A percentile compares a stretch with the other conserved stretches of the same genome.
Evolutionary conservation across 805 yeast genomes (phyloP).

Genomic region (Zygosaccharomyces bisporus): DNA sequence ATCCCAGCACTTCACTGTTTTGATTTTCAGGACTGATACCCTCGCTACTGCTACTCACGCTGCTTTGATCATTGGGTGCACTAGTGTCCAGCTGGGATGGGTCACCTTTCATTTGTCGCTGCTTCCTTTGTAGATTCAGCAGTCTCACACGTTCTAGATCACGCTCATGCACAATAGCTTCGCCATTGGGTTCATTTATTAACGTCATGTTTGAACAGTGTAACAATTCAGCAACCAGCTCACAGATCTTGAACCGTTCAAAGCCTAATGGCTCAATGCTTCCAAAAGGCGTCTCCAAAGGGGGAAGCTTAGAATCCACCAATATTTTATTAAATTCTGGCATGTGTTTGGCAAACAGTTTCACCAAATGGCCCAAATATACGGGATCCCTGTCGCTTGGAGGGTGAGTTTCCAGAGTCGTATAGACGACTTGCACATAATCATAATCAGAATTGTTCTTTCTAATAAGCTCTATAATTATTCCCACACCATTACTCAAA

Average conservation of each 20-base stretch:
- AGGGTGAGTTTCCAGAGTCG: constrained; percentile 83
- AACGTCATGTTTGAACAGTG: constrained; percentile 96
- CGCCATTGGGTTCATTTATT: constrained; percentile 72
- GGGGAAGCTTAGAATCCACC: constrained; percentile 35
- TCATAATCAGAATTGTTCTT: constrained; percentile 97
- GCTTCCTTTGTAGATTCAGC: constrained; percentile 21
- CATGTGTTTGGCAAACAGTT: constrained; percentile 69
- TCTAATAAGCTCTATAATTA: constrained; percentile 88
- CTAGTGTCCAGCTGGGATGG: constrained; percentile 20
- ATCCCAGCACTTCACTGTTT: constrained; percentile 3
- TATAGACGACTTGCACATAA: constrained; percentile 75
- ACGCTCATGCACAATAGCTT: constrained; percentile 62
- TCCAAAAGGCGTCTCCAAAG: constrained; percentile 44
- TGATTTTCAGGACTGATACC: constrained; percentile 19
- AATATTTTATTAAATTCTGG: constrained; percentile 64
- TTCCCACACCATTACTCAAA: constrained; percentile 89
- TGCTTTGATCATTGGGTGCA: constrained; percentile 10
- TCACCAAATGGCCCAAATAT: constrained; percentile 80
- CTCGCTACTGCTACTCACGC: constrained; percentile 4
- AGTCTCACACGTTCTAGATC: constrained; percentile 53
- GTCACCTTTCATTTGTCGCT: constrained; percentile 6
- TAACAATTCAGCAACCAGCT: constrained; percentile 85
- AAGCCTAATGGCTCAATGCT: constrained; percentile 81
- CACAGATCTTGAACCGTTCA: constrained; percentile 89
- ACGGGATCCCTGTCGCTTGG: constrained; percentile 92